Percentiles rank a stretch among this genome's conserved stretches.
Evolutionary conservation across 1,284 basidiomycete species (phyloP).

Genomic region (Ceratobasidium sp.): DNA sequence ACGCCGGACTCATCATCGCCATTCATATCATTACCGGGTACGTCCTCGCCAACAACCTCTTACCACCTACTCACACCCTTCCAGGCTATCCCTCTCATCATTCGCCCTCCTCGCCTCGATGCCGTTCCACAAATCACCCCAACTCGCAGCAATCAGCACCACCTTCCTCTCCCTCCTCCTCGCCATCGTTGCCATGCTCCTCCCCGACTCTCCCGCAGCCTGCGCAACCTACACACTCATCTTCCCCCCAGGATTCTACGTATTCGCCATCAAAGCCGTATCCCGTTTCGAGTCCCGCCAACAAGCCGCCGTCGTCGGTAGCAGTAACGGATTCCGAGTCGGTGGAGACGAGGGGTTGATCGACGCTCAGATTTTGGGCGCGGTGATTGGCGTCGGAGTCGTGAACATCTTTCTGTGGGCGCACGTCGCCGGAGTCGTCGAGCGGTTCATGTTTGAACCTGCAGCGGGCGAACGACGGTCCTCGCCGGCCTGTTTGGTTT

Average conservation of each 20-base stretch:
- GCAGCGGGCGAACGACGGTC: constrained; percentile 50
- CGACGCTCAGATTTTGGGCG: constrained; percentile 61
- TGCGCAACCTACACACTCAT: constrained; percentile 70
- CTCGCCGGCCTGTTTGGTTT: constrained; percentile 45
- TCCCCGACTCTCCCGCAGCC: constrained; percentile 54
- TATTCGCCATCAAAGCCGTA: constrained; percentile 58
- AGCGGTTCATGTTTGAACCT: constrained; percentile 65
- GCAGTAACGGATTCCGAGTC: neutral
- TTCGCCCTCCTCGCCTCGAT: constrained; percentile 73
- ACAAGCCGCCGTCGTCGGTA: constrained; percentile 1
- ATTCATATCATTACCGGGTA: constrained; percentile 70
- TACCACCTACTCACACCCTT: neutral
- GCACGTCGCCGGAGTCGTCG: constrained; percentile 62
- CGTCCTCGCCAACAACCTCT: constrained; percentile 42
- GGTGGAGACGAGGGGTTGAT: neutral
- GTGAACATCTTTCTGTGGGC: constrained; percentile 77
- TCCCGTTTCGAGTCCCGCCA: constrained; percentile 9
- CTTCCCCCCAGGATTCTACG: constrained; percentile 76
- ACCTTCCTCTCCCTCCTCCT: constrained; percentile 71
- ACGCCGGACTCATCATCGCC: constrained; percentile 64
- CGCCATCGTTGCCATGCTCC: constrained; percentile 70
- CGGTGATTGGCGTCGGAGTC: constrained; percentile 66
- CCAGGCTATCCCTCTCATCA: constrained; percentile 62
- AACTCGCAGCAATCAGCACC: constrained; percentile 70
- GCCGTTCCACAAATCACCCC: constrained; percentile 74